phyloP scores from a whole-genome alignment of 805 yeast genomes.

The Metahyphopichia silvanorum region DNA sequence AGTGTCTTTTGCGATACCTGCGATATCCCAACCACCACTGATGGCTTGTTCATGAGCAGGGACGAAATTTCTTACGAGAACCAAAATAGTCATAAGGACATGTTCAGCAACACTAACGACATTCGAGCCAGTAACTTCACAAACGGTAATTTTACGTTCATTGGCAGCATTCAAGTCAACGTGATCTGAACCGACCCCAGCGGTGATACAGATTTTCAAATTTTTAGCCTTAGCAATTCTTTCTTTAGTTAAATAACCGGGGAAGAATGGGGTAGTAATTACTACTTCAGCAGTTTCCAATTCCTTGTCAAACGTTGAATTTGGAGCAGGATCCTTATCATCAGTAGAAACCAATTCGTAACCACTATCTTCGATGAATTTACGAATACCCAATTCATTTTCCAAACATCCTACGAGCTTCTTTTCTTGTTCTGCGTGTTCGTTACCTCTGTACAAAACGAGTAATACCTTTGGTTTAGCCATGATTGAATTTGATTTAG shows the following conservation, averaged over 20 bases:
- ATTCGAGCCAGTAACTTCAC: conserved; percentile 82
- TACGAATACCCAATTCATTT: conserved; percentile 69
- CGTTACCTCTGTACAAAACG: conserved; percentile 56
- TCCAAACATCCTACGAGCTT: conserved; percentile 67
- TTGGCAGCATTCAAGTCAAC: conserved; percentile 69
- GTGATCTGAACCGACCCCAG: conserved; percentile 86
- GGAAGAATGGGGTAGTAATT: conserved; percentile 82
- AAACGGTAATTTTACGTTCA: conserved; percentile 59
- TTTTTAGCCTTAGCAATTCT: conserved; percentile 69
- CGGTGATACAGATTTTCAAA: conserved; percentile 67
- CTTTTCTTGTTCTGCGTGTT: conserved; percentile 58
- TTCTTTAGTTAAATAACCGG: conserved; percentile 68
- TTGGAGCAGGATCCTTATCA: conserved; percentile 61
- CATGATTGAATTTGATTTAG: too few species aligned
- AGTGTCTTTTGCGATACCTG: conserved; percentile 68
- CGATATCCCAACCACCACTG: conserved; percentile 69
- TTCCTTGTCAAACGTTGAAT: conserved; percentile 58
- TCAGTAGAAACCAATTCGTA: conserved; percentile 64
- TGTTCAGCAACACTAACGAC: conserved; percentile 82
- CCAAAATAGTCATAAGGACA: conserved; percentile 68
- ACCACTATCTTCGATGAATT: conserved; percentile 63
- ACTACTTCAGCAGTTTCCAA: conserved; percentile 72
- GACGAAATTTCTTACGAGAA: conserved; percentile 70
- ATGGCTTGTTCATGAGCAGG: conserved; percentile 73
- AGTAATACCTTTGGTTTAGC: conserved; percentile 40